Evolutionary conservation across 73 alveolate genomes (phyloP).

Genomic region (Tetrahymena borealis): DNA sequence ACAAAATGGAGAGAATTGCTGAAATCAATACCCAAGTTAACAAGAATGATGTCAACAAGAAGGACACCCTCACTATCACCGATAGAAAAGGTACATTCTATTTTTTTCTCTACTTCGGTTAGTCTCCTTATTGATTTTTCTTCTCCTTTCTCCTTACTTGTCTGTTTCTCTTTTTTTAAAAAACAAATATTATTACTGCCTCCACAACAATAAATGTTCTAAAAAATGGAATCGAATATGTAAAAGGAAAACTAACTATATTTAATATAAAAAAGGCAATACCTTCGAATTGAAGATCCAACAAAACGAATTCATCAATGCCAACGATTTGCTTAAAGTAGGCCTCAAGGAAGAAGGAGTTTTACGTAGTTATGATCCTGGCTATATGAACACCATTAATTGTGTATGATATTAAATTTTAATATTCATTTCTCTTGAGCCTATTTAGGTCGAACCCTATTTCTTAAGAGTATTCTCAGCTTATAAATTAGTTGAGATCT

Average conservation of each 20-base stretch:
- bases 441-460: too few species aligned
- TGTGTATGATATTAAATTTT: slow-evolving; percentile 45
- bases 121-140: not conserved
- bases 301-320: slow-evolving; percentile 53
- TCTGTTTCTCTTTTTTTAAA: not conserved
- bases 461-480: too few species aligned
- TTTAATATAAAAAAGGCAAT: not conserved
- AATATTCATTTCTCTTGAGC: not conserved
- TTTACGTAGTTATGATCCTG: slow-evolving; percentile 80
- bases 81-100: not conserved
- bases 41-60: not conserved
- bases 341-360: slow-evolving; percentile 61
- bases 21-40: not conserved
- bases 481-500: too few species aligned
- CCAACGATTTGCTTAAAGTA: slow-evolving; percentile 63
- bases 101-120: not conserved
- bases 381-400: slow-evolving; percentile 79
- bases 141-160: not conserved
- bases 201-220: not conserved
- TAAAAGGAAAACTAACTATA: not conserved
- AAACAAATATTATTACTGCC: not conserved
- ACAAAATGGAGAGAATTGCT: not conserved
- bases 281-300: slow-evolving; percentile 1
- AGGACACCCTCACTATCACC: not conserved
- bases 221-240: too few species aligned